Evolutionary conservation across 2,329 filamentous ascomycete species (phyloP).

Genomic region (Ophiostoma novo-ulmi): DNA sequence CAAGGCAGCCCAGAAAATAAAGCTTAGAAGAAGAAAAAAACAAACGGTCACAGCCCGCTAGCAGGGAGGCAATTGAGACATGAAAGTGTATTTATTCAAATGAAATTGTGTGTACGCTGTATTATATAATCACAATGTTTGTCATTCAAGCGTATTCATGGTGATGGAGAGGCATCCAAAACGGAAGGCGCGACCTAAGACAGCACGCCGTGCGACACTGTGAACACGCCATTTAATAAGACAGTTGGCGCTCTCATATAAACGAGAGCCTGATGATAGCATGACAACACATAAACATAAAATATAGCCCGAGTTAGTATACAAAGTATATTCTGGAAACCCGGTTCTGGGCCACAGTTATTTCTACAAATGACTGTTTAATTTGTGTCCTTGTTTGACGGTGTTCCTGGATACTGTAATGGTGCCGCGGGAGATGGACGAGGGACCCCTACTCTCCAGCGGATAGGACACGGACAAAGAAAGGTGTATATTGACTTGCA

Average conservation of each 20-base stretch:
- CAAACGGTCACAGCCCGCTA: conserved; percentile 1
- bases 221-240: conserved; percentile 1
- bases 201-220: neutral
- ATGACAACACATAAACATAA: neutral
- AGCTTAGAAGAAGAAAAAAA: neutral
- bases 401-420: conserved; percentile 4
- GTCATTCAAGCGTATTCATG: neutral
- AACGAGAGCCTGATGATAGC: neutral
- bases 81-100: neutral
- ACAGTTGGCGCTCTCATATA: neutral
- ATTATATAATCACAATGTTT: neutral
- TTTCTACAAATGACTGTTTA: neutral
- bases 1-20: neutral
- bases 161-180: neutral
- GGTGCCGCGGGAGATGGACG: conserved; percentile 4
- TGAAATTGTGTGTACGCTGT: neutral
- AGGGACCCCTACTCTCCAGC: conserved; percentile 13
- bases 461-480: neutral
- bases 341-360: neutral
- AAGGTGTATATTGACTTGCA: neutral
- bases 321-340: neutral
- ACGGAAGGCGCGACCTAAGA: neutral
- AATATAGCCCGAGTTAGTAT: neutral
- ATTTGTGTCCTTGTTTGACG: conserved; percentile 6
- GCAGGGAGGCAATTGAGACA: neutral